Evolutionary conservation across 1,284 basidiomycete genomes (phyloP), one percentile per base, ranked within the genome.

Genomic region (Sanghuangporus weigelae): DNA sequence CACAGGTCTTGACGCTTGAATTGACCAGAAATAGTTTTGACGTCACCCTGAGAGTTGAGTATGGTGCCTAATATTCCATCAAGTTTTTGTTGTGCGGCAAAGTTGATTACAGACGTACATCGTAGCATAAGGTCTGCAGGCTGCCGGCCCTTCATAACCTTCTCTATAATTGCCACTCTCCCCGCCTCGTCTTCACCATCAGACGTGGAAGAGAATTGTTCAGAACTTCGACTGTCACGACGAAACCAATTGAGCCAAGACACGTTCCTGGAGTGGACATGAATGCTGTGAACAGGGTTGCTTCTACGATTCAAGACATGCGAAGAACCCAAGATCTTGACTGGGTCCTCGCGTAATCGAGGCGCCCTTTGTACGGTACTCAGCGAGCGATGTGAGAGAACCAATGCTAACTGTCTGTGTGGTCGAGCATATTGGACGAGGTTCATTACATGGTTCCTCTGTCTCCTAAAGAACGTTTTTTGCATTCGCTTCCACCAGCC

Each of bases 1-100:
- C 93, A 95, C 59, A 99, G 81, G 70, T 95, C 92, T 50, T 90
- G 87, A 75, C 92, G 93, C 71, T 90, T 93, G 76, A 96, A 96
- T 70, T 91, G 87, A 23, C 95, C 93, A 48, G 93, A 95, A 62
- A 95, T 93, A 36, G 88, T 93, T 73, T 91, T 92, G 69, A 97
- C 93, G 70, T 89, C 88, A 83, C 93, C 93, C 74, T 89, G 84
- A 31, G 84, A 79, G 73, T 96, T 93, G 66, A 96, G 79, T n/a
- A 95, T 80, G 31, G 93, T 95, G 74, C 93, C 93, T 95, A 60
- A 60, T 23, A 46, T 2, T n/a, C 6, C 46, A 55, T 63, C 66
- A 68, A 59, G 48, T 60, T 63, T 11, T 56, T 61, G 48, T 36
- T 46, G 2, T 7, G 16, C 10, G 5, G 7, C 10, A 46, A 46